Conservation (phyloP, 306 rosid genomes). For the Arachis hypogaea region DNA sequence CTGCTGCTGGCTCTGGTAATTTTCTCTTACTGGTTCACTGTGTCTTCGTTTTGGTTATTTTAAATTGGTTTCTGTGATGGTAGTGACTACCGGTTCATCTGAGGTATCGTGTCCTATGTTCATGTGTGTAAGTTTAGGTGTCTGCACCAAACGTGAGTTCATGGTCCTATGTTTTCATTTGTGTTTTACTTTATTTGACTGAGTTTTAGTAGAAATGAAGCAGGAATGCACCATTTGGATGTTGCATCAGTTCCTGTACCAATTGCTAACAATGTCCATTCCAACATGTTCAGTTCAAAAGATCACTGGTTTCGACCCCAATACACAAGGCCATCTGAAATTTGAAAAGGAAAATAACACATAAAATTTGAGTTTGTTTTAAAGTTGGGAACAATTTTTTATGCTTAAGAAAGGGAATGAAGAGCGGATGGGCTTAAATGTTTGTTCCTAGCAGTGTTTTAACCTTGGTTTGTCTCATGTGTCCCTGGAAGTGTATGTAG, state of each 20-base stretch:
- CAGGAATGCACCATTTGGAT: not conserved
- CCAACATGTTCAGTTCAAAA: not conserved
- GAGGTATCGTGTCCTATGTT: not conserved
- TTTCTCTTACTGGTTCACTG: not conserved
- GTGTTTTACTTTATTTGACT: not conserved
- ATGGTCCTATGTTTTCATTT: not conserved
- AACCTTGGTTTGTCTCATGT: not conserved
- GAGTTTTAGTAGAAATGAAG: no score
- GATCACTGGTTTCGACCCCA: not conserved
- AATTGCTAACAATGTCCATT: not conserved
- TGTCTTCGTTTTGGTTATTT: not conserved
- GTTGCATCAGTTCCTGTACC: not conserved
- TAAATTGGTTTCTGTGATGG: not conserved
- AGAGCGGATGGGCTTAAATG: not conserved
- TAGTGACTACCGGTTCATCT: not conserved
- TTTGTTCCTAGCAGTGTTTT: not conserved
- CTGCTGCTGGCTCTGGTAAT: constrained; percentile 85
- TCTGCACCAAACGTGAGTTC: no score
- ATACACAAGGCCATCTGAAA: not conserved
- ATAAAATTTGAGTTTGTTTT: not conserved
- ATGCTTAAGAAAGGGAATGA: not conserved
- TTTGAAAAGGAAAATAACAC: not conserved
- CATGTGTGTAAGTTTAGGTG: no score
- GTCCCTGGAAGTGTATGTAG: not conserved
- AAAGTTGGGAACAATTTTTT: no score